These are phyloP conservation scores for Paraphoma sp. DNA, from an alignment of 2,329 filamentous ascomycete species.

Conservation along the genomic window DNA sequence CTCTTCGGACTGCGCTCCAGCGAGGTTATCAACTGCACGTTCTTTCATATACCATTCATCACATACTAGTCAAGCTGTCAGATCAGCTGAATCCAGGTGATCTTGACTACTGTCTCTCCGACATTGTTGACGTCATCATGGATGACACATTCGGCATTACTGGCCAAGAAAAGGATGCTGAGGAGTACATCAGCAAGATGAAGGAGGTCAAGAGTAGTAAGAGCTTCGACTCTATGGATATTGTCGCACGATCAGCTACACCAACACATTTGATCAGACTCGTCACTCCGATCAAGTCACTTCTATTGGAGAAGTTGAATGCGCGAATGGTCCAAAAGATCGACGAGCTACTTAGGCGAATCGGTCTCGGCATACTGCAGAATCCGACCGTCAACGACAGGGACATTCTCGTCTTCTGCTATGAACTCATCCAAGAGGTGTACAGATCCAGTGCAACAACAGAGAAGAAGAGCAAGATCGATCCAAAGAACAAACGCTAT, in stretches of 20 bases:
- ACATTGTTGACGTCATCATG: slow-evolving; percentile 86
- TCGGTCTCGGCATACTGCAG: slow-evolving; percentile 81
- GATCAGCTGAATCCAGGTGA: slow-evolving; percentile 80
- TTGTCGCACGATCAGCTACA: slow-evolving; percentile 83
- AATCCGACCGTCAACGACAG: slow-evolving; percentile 80
- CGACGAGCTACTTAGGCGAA: slow-evolving; percentile 83
- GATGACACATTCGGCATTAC: slow-evolving; percentile 94
- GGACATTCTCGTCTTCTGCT: slow-evolving; percentile 91
- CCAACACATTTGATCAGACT: slow-evolving; percentile 76
- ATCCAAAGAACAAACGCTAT: slow-evolving; percentile 68
- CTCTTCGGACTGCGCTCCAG: slow-evolving; percentile 81
- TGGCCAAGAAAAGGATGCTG: slow-evolving; percentile 95
- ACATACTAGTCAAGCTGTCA: slow-evolving; percentile 78
- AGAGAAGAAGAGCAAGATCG: slow-evolving; percentile 34
- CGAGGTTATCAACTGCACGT: slow-evolving; percentile 94
- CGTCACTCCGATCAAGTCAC: slow-evolving; percentile 76
- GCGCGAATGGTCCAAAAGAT: slow-evolving; percentile 85
- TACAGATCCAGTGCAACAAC: slow-evolving; percentile 68
- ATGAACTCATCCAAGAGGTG: slow-evolving; percentile 88
- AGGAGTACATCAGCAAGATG: slow-evolving; percentile 93
- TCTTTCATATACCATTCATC: slow-evolving; percentile 92
- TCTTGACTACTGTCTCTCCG: slow-evolving; percentile 82
- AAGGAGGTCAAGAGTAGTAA: slow-evolving; percentile 98
- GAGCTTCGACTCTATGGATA: slow-evolving; percentile 96
- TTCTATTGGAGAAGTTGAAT: slow-evolving; percentile 85